Base-by-base conservation (phyloP, 208 protist species). In the Acanthamoeba rhysodes region DNA sequence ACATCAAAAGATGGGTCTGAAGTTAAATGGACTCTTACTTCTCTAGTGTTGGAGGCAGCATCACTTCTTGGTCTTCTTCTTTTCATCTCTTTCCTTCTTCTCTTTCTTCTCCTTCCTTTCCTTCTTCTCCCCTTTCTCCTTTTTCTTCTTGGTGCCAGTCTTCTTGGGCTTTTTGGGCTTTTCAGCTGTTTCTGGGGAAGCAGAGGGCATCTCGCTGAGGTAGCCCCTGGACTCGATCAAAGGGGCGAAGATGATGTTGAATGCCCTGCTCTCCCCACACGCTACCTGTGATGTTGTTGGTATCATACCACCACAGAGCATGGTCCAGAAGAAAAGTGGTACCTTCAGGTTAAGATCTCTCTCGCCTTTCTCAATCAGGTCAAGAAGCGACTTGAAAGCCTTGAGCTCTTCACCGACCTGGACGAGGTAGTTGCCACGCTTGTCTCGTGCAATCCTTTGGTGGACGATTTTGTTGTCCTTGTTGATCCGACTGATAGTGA, bases 391-490 rank as follows among this genome's bases (percentile, higher is more conserved):
- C 48, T 88, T 62, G 53, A 88, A 88, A 24, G 41, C 53, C 53
- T 88, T 88, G 3, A 88, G 48, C 24, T 53, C 53, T 3, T 88
- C 80, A 10, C 80, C 80, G 14, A 88, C 80, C 20, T 53, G 48
- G 6, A 88, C 53, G 80, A 88, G 29, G 53, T 88, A 88, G 27
- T 88, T 53, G 18, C 80, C 80, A 32, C 48, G 48, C n/a, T 62
- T 53, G 53, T 88, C 53, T 29, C 80, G 41, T 34, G 53, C 80
- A 59, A 88, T 88, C n/a, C 80, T 29, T 59, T 88, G 80, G n/a
- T 88, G 80, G n/a, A 88, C 80, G 41, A 88, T 62, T 45, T 88
- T 88, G 80, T 88, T 88, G 41, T 53, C 41, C 27, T 53, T 64
- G 45, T 88, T 88, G 53, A 88, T 53, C 9, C 80, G 41, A n/a